Conservation (phyloP, 257 asterid genomes). For the Primulina eburnea region DNA sequence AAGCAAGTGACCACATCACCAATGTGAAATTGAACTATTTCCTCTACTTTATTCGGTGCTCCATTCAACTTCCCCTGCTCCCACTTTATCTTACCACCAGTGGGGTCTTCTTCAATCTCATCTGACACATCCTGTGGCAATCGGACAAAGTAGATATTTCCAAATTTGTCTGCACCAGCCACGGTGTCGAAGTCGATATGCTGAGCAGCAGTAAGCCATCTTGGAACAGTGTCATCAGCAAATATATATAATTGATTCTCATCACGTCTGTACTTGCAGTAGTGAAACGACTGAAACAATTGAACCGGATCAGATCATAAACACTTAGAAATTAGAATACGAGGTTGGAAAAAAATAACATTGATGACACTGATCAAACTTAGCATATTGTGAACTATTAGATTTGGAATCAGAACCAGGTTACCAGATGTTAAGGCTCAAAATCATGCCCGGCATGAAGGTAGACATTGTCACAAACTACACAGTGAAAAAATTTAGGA, state of each 20-base stretch:
- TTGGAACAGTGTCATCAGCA: slow-evolving; percentile 97
- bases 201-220: slow-evolving; percentile 90
- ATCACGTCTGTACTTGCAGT: slow-evolving; percentile 97
- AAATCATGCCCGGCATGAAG: not conserved
- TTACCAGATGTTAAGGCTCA: not conserved
- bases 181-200: slow-evolving; percentile 93
- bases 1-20: slow-evolving; percentile 88
- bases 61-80: slow-evolving; percentile 98
- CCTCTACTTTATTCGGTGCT: slow-evolving; percentile 97
- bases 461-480: not conserved
- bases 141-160: slow-evolving; percentile 89
- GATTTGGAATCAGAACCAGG: slow-evolving; percentile 7
- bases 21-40: slow-evolving; percentile 89
- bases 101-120: slow-evolving; percentile 98
- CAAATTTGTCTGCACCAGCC: slow-evolving; percentile 98
- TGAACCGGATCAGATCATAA: slow-evolving; percentile 12
- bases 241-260: slow-evolving; percentile 96
- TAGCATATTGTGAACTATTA: not conserved
- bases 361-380: not conserved
- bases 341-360: slow-evolving; percentile 7
- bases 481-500: not conserved
- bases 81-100: slow-evolving; percentile 99
- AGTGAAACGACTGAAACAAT: slow-evolving; percentile 82
- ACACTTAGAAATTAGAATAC: slow-evolving; percentile 16
- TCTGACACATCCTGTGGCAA: slow-evolving; percentile 95